phyloP scores from a whole-genome alignment of 2,329 filamentous ascomycete species.

The Gnomoniopsis smithogilvyi region DNA sequence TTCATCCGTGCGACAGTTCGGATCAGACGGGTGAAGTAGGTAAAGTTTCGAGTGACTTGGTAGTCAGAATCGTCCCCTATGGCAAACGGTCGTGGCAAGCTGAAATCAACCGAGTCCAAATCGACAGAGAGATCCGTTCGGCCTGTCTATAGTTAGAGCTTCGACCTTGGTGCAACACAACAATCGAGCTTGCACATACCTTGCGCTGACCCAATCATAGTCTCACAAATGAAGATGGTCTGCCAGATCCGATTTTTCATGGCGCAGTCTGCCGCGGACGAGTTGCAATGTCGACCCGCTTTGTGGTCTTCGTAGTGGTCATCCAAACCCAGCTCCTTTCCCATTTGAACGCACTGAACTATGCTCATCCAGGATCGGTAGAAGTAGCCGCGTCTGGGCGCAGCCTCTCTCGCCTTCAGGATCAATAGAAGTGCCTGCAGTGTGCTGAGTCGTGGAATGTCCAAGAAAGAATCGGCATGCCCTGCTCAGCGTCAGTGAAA shows the following conservation, averaged over 20 bases:
- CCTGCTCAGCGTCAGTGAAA: slow-evolving; percentile 48
- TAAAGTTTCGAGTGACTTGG: slow-evolving; percentile 77
- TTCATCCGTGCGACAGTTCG: slow-evolving; percentile 77
- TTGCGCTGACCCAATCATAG: slow-evolving; percentile 93
- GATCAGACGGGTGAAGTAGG: slow-evolving; percentile 74
- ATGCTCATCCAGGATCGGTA: slow-evolving; percentile 97
- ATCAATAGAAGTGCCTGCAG: slow-evolving; percentile 86
- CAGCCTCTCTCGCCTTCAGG: slow-evolving; percentile 87
- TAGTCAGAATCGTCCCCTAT: slow-evolving; percentile 73
- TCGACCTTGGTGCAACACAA: background rate
- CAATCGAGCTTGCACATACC: slow-evolving; percentile 46
- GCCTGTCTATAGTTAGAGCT: slow-evolving; percentile 41
- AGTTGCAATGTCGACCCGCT: slow-evolving; percentile 66
- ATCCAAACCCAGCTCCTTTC: slow-evolving; percentile 83
- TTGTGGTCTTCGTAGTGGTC: slow-evolving; percentile 81
- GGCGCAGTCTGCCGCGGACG: slow-evolving; percentile 70
- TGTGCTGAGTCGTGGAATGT: slow-evolving; percentile 84
- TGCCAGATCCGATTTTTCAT: slow-evolving; percentile 90
- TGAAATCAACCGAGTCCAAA: slow-evolving; percentile 72
- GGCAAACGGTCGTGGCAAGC: slow-evolving; percentile 58
- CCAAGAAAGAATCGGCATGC: slow-evolving; percentile 91
- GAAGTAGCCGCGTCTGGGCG: slow-evolving; percentile 90
- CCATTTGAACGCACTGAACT: slow-evolving; percentile 90
- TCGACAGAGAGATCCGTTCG: slow-evolving; percentile 76
- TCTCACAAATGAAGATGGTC: slow-evolving; percentile 77